Evolutionary conservation across 2,329 filamentous ascomycete genomes (phyloP), one percentile per base, ranked within the genome.

Genomic region (Aspergillus clavatus): DNA sequence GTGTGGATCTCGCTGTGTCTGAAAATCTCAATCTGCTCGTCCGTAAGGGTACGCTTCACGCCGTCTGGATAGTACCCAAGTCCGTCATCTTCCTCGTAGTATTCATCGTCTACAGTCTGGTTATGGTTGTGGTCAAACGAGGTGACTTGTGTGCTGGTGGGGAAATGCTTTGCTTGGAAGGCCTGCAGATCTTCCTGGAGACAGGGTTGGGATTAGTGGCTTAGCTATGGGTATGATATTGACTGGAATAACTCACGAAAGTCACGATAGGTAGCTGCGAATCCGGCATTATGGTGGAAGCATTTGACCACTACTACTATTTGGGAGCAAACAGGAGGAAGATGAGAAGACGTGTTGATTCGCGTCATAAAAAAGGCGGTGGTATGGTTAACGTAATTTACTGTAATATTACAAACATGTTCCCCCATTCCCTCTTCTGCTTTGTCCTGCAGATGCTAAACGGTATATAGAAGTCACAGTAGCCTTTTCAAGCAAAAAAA

Each of bases 11-110:
- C 91, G 2, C 87, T 91, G 62, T 94, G 88, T 50, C 90, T 79
- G 64, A 96, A 96, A 50, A 95, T 91, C 42, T 81, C 81, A 55
- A 96, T 88, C 71, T 96, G 87, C 56, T 89, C 87, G 60, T 96
- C 87, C 7, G 90, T 96, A 57, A 97, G 74, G 14, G 89, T 95
- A 31, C 91, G 84, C 63, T 93, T 93, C 50, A 83, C 81, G 3
- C 91, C 90, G 60, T 97, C 90, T 1, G 79, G 69, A 56, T 97
- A 97, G 66, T 88, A 91, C 14, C 89, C 91, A 12, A 96, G 73
- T 1, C 72, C 81, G 59, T 87, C 85, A 14, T 68, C 59, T 5
- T 68, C 65, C 28, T 67, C 54, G 14, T 54, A 35, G 1, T 22
- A 60, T 48, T 59, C 53, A 7, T 46, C 21, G 14, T 27, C 27